These are phyloP conservation scores for Trichoderma harzianum DNA, from an alignment of 2,329 filamentous ascomycete genomes.

Conservation along the genomic window DNA sequence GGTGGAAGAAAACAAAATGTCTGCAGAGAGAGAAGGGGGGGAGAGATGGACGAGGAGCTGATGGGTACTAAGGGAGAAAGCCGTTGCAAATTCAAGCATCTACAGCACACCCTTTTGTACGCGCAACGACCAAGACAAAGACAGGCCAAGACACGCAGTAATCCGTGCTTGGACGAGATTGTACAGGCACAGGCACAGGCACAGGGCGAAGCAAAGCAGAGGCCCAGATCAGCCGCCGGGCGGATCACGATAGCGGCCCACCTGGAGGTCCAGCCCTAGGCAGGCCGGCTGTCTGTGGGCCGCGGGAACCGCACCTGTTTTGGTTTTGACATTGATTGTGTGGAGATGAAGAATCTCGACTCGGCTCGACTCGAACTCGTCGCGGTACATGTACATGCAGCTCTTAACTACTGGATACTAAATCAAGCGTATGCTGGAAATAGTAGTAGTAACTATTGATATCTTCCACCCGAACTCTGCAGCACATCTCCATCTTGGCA, in stretches of 20 bases:
- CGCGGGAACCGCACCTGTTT: background rate
- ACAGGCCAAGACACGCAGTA: background rate
- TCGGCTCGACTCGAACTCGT: background rate
- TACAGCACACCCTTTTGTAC: no score
- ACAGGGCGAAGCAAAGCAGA: background rate
- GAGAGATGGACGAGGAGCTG: no score
- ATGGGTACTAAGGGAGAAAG: background rate
- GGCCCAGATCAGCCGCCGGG: background rate
- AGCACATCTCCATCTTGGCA: background rate
- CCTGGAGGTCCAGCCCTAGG: background rate
- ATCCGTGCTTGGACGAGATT: background rate
- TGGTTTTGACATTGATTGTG: background rate
- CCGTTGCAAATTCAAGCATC: background rate
- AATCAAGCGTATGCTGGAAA: background rate
- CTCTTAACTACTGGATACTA: background rate
- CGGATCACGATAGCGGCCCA: background rate
- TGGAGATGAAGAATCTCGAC: background rate
- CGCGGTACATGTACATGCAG: background rate
- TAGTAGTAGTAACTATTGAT: background rate
- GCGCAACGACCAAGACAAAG: background rate
- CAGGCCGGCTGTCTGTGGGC: background rate
- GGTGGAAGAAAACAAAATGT: background rate
- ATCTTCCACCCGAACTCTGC: background rate
- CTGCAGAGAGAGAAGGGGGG: background rate
- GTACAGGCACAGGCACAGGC: background rate